phyloP scores from a whole-genome alignment of 2,329 filamentous ascomycete genomes.

The Xylaria sp. region DNA sequence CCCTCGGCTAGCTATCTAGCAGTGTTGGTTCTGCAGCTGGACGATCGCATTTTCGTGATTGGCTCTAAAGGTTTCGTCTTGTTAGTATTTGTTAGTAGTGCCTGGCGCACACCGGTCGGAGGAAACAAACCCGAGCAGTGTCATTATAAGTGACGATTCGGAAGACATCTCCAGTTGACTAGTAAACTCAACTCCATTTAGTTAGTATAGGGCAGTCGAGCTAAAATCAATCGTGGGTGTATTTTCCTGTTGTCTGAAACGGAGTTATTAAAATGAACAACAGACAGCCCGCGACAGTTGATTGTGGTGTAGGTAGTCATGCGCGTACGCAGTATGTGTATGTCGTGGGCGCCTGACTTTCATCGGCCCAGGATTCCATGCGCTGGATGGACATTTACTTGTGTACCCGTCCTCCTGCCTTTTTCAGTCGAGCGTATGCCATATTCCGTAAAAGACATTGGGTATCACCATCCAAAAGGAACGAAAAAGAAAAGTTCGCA shows the following conservation, averaged over 20 bases:
- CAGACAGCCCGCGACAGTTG: background rate
- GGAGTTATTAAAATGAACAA: background rate
- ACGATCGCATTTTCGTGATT: conserved; percentile 35
- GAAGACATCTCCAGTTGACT: too few species aligned
- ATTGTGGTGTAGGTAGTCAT: conserved; percentile 9
- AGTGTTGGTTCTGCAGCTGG: conserved; percentile 27
- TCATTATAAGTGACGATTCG: conserved; percentile 3
- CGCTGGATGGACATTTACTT: conserved; percentile 11
- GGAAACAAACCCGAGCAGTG: conserved; percentile 18
- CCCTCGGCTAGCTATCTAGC: conserved; percentile 27
- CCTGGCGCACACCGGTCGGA: conserved; percentile 7
- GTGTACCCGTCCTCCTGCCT: conserved; percentile 20
- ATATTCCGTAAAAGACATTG: background rate
- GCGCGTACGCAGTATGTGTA: too few species aligned
- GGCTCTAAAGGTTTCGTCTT: conserved; percentile 11
- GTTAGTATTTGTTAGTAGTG: conserved; percentile 16
- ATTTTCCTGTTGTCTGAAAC: conserved; percentile 4
- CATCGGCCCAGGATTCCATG: conserved; percentile 14
- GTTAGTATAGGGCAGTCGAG: background rate
- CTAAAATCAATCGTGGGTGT: background rate
- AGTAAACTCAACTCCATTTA: too few species aligned
- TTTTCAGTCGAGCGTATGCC: conserved; percentile 15
- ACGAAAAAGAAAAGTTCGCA: background rate
- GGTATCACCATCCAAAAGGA: background rate
- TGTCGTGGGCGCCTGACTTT: conserved; percentile 16